A percentile compares a stretch with the other conserved stretches of the same genome.
These are phyloP conservation scores for Acanthamoeba triangularis DNA, from an alignment of 208 protist species.

Conservation along the genomic window DNA sequence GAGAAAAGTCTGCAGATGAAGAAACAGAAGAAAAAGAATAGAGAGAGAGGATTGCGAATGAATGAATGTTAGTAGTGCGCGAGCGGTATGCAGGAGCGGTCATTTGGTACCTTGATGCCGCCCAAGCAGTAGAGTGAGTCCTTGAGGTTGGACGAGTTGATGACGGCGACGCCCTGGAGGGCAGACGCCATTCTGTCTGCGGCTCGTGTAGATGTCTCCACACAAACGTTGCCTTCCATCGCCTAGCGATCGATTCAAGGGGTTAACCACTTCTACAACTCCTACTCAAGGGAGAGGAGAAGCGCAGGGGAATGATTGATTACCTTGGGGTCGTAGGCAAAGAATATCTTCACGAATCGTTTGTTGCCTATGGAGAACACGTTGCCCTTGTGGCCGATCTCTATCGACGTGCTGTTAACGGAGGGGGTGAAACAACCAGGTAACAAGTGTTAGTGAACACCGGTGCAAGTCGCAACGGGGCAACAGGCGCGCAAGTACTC, in stretches of 20 bases:
- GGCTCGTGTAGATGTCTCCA: constrained; percentile 58
- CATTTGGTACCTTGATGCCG: constrained; percentile 32
- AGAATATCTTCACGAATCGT: constrained; percentile 40
- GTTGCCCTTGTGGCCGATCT: constrained; percentile 62
- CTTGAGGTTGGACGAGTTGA: constrained; percentile 71
- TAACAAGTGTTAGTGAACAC: background rate
- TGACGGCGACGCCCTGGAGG: constrained; percentile 49
- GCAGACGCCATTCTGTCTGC: constrained; percentile 39
- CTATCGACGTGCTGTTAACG: constrained; percentile 43
- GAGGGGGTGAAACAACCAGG: no score
- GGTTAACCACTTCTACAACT: background rate
- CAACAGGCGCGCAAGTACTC: background rate
- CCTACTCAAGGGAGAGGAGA: background rate
- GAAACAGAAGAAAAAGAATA: no score
- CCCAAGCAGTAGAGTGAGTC: constrained; percentile 69
- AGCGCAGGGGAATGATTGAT: background rate
- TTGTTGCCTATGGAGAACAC: constrained; percentile 56
- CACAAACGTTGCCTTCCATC: constrained; percentile 69
- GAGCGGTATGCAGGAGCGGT: background rate
- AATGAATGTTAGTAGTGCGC: no score
- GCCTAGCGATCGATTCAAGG: background rate
- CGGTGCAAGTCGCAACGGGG: no score
- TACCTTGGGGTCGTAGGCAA: constrained; percentile 69
- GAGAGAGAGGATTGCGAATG: no score
- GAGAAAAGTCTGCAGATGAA: constrained; percentile 15